Evolutionary conservation across 192 early-diverging fungal genomes (phyloP).

Genomic region (Globomyces pollinis-pini): DNA sequence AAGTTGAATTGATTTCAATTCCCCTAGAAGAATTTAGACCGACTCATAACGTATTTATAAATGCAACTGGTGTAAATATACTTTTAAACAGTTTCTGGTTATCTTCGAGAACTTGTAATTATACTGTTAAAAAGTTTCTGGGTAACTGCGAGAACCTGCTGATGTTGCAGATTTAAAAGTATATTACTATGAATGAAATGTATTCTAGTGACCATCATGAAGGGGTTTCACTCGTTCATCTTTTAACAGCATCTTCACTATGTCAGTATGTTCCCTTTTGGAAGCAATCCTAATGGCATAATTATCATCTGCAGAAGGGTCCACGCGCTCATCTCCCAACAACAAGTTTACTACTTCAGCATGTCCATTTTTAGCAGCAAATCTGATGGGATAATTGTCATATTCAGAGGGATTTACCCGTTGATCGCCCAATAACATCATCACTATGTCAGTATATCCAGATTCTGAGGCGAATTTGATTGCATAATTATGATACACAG

Average conservation of each 20-base stretch:
- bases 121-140: no score
- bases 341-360: constrained; percentile 13
- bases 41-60: no score
- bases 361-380: constrained; percentile 9
- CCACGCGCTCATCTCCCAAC: constrained; percentile 7
- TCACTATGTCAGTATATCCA: constrained; percentile 17
- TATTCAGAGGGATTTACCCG: constrained; percentile 2
- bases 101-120: no score
- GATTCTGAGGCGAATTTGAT: constrained; percentile 6
- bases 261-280: constrained; percentile 6
- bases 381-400: constrained; percentile 6
- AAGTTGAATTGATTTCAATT: no score
- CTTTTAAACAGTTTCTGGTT: no score
- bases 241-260: constrained; percentile 4
- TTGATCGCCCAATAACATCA: constrained; percentile 11
- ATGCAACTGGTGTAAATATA: no score
- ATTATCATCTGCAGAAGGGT: constrained; percentile 13
- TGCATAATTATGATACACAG: constrained; percentile 7
- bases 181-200: no score
- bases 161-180: no score
- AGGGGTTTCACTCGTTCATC: not conserved
- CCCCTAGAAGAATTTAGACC: no score
- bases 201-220: no score
- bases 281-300: constrained; percentile 9
- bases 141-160: no score